These are phyloP conservation scores for Yamadazyma conglobata DNA, from an alignment of 1,139 yeast genomes.

Conservation along the genomic window DNA sequence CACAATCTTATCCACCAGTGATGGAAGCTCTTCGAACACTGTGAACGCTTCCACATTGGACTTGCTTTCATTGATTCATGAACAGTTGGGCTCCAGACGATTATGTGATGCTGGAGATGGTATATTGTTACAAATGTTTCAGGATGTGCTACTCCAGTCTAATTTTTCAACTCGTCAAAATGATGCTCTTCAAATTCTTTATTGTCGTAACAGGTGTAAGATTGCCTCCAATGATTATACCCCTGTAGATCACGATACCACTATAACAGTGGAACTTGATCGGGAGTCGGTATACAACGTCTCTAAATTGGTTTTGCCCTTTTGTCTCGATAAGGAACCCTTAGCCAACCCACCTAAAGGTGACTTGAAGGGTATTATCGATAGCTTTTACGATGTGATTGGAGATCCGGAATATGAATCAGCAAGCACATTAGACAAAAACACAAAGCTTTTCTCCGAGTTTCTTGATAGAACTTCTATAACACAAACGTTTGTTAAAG, in stretches of 20 bases:
- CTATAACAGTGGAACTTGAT: conserved; percentile 33
- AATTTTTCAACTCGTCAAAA: conserved; percentile 35
- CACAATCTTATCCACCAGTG: conserved; percentile 6
- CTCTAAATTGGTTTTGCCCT: conserved; percentile 58
- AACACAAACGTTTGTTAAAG: conserved; percentile 48
- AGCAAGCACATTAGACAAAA: conserved; percentile 35
- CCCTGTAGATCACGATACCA: conserved; percentile 68
- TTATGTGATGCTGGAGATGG: conserved; percentile 71
- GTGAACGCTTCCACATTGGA: conserved; percentile 19
- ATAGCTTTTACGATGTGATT: conserved; percentile 65
- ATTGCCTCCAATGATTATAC: conserved; percentile 55
- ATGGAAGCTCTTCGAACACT: neutral
- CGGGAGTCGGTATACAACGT: conserved; percentile 51
- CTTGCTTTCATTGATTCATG: conserved; percentile 60
- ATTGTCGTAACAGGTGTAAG: conserved; percentile 72
- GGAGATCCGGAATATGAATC: conserved; percentile 58
- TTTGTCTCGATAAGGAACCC: conserved; percentile 62
- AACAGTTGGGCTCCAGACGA: conserved; percentile 64
- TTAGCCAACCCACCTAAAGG: conserved; percentile 54
- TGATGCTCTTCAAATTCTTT: conserved; percentile 69
- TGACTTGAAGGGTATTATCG: conserved; percentile 71
- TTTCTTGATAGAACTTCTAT: conserved; percentile 50
- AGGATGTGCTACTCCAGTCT: conserved; percentile 48
- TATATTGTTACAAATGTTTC: conserved; percentile 55
- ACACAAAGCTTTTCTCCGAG: conserved; percentile 42